Base-by-base conservation (phyloP, 768 basidiomycete genomes). In the Dendrothele bispora region DNA sequence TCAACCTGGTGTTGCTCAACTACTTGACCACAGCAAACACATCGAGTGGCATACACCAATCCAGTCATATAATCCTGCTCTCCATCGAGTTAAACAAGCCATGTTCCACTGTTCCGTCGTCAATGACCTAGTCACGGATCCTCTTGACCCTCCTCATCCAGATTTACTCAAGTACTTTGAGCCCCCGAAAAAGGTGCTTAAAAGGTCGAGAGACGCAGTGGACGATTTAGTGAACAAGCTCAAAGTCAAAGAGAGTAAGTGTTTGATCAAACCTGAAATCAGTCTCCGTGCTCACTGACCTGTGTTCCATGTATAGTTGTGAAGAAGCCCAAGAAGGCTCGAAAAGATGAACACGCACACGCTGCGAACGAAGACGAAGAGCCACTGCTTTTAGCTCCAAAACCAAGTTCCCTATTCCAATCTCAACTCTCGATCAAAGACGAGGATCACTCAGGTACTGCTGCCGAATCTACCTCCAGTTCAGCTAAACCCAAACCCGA, bases 1-100 rank as follows among this genome's bases (percentile, higher is more conserved):
- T n/a, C n/a, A n/a, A n/a, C n/a, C n/a, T n/a, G n/a, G n/a, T n/a
- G n/a, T n/a, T n/a, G n/a, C n/a, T n/a, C n/a, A n/a, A n/a, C n/a
- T n/a, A n/a, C n/a, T n/a, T n/a, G n/a, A n/a, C n/a, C n/a, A n/a
- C n/a, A n/a, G n/a, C n/a, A n/a, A n/a, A n/a, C n/a, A n/a, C n/a
- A n/a, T n/a, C n/a, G n/a, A n/a, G n/a, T 98, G 92, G 92, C 95
- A 87, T 60, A 82, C 87, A 49, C 77, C 86, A 0, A 69, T 74
- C 3, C 67, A 83, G 2, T 91, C 94, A 1, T 97, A 80, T 65
- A 97, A 95, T 57, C 94, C 95, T 2, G 81, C 89, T 3, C 74
- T 97, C 26, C 95, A 99, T 59, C 84, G 95, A 43, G 78, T 86
- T 48, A 95, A 95, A 63, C 93, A 97, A 71, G 94, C 94, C 11